Evolutionary conservation across 2,329 filamentous ascomycete genomes (phyloP), one percentile per base, ranked within the genome.

Genomic region (Magnaporthiopsis incrustans): DNA sequence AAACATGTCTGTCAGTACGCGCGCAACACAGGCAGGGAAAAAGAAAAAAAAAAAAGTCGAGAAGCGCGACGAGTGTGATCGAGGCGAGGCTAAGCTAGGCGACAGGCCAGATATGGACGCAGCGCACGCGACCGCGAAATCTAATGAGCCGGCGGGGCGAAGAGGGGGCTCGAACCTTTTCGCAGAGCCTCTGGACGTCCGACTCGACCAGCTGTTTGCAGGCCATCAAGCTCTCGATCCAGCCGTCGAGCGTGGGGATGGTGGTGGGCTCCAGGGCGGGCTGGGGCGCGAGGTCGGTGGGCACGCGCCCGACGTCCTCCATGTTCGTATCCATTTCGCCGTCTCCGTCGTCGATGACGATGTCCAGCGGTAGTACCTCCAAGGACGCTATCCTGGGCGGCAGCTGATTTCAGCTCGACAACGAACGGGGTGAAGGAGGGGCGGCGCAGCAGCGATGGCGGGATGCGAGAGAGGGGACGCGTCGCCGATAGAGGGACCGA

Each of bases 201-300:
- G 86, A 83, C 82, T 99, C 95, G 67, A 91, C 87, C 77, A 99
- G 84, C 84, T 98, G 95, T 83, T 99, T 99, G 90, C 95, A 99
- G 75, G 81, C 88, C 94, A 99, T 98, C 79, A 99, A 83, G 81
- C 85, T 93, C 84, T 97, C 94, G 76, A 99, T 98, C 95, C 95
- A 99, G 74, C 93, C 92, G 76, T 99, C 95, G 68, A 99, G 84
- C 66, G 92, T 97, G 67, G 90, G 88, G 81, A 97, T 95, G 70
- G 92, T 91, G 67, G 93, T 88, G 64, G 94, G 90, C 80, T 98
- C 95, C 44, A 78, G 73, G 66, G 78, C 74, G 73, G 87, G 84
- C 64, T 87, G 81, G 62, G 92, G 86, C 66, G 89, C 86, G 71
- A 97, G 79, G 74, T 89, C 89, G 75, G 91, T 85, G 69, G 92